A percentile compares a stretch with the other conserved stretches of the same genome.
phyloP scores from a whole-genome alignment of 345 rosid species.

The Lepidium didymum region DNA sequence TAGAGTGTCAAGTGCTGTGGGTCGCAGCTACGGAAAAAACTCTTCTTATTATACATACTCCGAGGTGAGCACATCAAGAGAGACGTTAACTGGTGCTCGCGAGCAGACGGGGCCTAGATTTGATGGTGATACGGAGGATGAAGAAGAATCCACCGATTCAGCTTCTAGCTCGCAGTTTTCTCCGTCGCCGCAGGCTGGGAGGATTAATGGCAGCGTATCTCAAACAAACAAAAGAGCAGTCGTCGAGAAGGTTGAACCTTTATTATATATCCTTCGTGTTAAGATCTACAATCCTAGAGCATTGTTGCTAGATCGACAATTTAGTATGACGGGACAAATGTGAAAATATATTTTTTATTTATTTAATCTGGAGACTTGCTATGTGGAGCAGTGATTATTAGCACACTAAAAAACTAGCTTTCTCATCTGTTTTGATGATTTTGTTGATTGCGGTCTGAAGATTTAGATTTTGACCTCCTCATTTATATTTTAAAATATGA shows the following conservation, averaged over 20 bases:
- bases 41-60: slow-evolving; percentile 48
- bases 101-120: slow-evolving; percentile 32
- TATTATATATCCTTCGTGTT: neutral
- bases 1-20: slow-evolving; percentile 33
- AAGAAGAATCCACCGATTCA: slow-evolving; percentile 64
- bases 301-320: neutral
- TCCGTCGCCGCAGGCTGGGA: slow-evolving; percentile 50
- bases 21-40: slow-evolving; percentile 29
- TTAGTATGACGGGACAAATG: neutral
- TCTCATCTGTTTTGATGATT: neutral
- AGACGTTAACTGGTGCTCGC: slow-evolving; percentile 36
- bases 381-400: neutral
- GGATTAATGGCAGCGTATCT: slow-evolving; percentile 41
- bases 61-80: slow-evolving; percentile 84
- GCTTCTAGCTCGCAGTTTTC: slow-evolving; percentile 76
- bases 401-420: neutral
- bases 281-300: neutral
- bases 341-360: neutral
- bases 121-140: slow-evolving; percentile 55
- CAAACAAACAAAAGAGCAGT: slow-evolving; percentile 11
- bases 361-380: too few relatives aligned
- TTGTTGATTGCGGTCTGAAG: neutral
- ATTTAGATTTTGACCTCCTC: neutral
- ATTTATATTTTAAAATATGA: neutral
- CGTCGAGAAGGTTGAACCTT: slow-evolving; percentile 39